Evolutionary conservation across 2,329 filamentous ascomycete species (phyloP), one percentile per base, ranked within the genome.

Genomic region (Epichloe uncinata): DNA sequence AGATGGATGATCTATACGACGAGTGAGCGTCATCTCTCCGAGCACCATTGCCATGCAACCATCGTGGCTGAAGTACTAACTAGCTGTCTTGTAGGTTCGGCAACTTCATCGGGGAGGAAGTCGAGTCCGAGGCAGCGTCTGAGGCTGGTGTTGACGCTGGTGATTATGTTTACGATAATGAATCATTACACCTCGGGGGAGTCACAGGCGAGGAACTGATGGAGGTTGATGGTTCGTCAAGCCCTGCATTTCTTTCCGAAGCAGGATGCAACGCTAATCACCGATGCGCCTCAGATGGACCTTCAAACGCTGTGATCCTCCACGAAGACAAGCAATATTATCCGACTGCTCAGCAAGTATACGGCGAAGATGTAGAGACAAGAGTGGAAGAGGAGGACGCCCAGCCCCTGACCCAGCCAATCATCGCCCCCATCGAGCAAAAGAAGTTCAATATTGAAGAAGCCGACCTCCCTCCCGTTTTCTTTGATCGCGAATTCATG

Each of bases 251-350:
- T 5, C 16, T 15, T 8, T 3, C 26, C 11, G 5, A 30, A 2
- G 7, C 4, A 8, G 7, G 9, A 42, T 20, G 18, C n/a, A 20
- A 16, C 3, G 37, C 45, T 53, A 30, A 54, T 42, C 1, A 20
- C 15, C 13, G 38, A 41, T 51, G 45, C 34, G 42, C 47, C 47
- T 54, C 56, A 78, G 81, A 88, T 66, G 89, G 86, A 13, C 87
- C 91, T 3, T 96, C 90, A 5, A 98, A 97, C 66, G 91, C 93
- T 47, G 89, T 98, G n/a, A 79, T 98, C 51, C 78, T 98, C 43
- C 93, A 98, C 70, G 93, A 98, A 74, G 93, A 98, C 71, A 98
- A 98, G 68, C 93, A 97, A 66, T 98, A 98, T 69, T 98, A 98
- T 64, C 93, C 93, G 33, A 95, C 90, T n/a, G 93, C 93, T 50